These are phyloP conservation scores for Pythium sp. DNA, from an alignment of 352 stramenopile species.

Conservation along the genomic window DNA sequence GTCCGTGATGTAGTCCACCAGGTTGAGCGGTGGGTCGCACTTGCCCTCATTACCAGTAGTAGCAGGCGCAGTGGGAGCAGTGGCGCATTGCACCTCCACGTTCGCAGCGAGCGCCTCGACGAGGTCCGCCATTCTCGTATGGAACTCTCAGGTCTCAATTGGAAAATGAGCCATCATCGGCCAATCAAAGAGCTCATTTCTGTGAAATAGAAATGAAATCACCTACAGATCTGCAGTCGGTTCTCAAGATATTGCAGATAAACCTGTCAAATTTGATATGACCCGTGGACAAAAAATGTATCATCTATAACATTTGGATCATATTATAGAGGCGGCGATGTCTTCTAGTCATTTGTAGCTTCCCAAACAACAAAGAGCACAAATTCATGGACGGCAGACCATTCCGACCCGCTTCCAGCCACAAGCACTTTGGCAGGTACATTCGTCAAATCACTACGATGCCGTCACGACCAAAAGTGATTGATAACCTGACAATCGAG, in stretches of 20 bases:
- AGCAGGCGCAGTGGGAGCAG: background rate
- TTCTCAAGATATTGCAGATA: background rate
- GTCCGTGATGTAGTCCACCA: slow-evolving; percentile 55
- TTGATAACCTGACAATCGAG: background rate
- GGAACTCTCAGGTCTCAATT: background rate
- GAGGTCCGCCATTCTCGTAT: slow-evolving; percentile 4
- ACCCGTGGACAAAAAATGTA: background rate
- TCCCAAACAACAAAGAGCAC: background rate
- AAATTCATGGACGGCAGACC: background rate
- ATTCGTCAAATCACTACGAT: background rate
- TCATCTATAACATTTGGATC: background rate
- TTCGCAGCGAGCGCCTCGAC: slow-evolving; percentile 5
- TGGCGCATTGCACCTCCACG: slow-evolving; percentile 8
- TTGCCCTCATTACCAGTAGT: background rate
- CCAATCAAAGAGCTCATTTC: slow-evolving; percentile 1
- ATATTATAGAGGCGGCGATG: background rate
- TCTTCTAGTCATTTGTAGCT: background rate
- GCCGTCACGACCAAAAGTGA: background rate
- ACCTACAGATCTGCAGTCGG: no score
- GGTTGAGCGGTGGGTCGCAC: background rate
- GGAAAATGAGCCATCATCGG: background rate
- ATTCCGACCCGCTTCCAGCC: background rate
- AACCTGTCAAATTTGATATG: background rate
- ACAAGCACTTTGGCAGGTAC: background rate
- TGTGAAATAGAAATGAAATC: background rate